Base-by-base conservation (phyloP, 441 rosid species). In the Sinapis alba region DNA sequence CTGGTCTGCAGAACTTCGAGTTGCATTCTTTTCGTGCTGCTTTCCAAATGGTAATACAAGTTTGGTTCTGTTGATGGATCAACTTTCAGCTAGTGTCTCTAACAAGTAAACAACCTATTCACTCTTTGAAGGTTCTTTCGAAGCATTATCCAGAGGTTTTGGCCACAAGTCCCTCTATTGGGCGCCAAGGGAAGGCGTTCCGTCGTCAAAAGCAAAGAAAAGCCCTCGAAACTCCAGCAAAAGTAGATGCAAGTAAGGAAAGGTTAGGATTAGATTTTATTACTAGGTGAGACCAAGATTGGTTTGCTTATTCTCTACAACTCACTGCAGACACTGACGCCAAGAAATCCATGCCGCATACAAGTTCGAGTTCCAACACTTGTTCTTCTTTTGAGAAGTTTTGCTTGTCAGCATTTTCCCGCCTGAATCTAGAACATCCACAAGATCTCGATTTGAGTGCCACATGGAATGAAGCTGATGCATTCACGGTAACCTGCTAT, bases 161-260 rank as follows among this genome's bases (percentile, higher is more conserved):
- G 69, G 70, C 56, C n/a, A 77, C 77, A 66, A 89, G 90, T 81
- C 98, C 97, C 15, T 85, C 98, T 58, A 83, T 94, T 84, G 98
- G 97, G 47, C 91, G 96, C 61, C 98, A 89, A 87, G 98, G 97
- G 76, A 94, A 94, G 86, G 87, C 94, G 58, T 68, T 87, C 77
- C 95, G 94, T 16, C 91, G 97, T 38, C 87, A 83, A 75, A 91
- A 87, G 68, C 91, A 84, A 76, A 86, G 88, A 84, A 86, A 85
- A 83, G 56, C 79, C 65, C 72, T 84, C 7, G 77, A 84, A 57
- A 70, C 76, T 18, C 53, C 32, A 21, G 64, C 72, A 69, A 77
- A 43, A 63, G 36, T 63, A 56, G 76, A 75, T 68, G 32, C 80
- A 72, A 38, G 67, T 62, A 60, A 60, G 20, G 63, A 53, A 67